These are phyloP conservation scores for Hymenoscyphus infarciens DNA, from an alignment of 2,329 filamentous ascomycete species.

Conservation along the genomic window DNA sequence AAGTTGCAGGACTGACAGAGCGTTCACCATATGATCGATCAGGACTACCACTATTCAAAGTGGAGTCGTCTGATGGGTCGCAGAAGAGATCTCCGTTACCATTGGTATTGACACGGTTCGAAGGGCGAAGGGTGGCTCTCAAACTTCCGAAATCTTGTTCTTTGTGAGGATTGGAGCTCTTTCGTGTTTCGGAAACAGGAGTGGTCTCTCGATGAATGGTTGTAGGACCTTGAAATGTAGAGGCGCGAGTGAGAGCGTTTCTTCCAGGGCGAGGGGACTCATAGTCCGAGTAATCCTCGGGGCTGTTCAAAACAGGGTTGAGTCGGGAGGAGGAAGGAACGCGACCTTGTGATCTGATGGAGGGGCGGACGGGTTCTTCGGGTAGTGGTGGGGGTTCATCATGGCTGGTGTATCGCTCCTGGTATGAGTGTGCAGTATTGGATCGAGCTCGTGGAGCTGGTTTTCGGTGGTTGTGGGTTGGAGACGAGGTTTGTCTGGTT, in stretches of 20 bases:
- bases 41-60: conserved; percentile 46
- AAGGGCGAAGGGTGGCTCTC: conserved; percentile 37
- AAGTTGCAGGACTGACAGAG: conserved; percentile 52
- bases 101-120: conserved; percentile 27
- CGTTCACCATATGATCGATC: conserved; percentile 46
- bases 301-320: conserved; percentile 22
- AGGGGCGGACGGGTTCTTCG: conserved; percentile 44
- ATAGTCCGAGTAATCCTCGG: conserved; percentile 30
- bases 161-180: conserved; percentile 40
- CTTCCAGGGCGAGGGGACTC: conserved; percentile 40
- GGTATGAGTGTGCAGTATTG: conserved; percentile 61
- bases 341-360: conserved; percentile 45
- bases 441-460: conserved; percentile 48
- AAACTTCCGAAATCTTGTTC: conserved; percentile 43
- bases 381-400: conserved; percentile 46
- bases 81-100: conserved; percentile 44
- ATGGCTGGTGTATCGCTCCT: conserved; percentile 53
- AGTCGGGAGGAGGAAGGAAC: conserved; percentile 30
- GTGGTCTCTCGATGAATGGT: conserved; percentile 49
- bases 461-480: conserved; percentile 26
- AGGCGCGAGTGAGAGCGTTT: conserved; percentile 47
- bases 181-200: conserved; percentile 48
- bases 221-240: conserved; percentile 57
- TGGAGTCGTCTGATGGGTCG: conserved; percentile 48
- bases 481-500: conserved; percentile 29